Conservation (phyloP, 345 rosid genomes). For the Laguncularia racemosa region DNA sequence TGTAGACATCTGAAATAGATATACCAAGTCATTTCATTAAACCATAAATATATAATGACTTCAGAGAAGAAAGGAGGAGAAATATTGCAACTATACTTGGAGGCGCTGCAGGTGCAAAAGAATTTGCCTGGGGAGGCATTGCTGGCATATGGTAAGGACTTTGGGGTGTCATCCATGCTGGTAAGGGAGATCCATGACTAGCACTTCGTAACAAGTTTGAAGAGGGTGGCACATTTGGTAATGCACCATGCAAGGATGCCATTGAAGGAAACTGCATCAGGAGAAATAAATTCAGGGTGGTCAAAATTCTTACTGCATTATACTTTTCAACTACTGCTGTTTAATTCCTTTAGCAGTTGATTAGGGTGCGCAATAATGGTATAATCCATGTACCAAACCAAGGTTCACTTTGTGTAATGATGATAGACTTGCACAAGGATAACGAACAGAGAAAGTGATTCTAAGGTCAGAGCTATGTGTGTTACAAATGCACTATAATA, state of each 20-base stretch:
- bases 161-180: constrained; percentile 49
- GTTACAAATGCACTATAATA: too few relatives aligned
- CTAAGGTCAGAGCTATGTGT: too few relatives aligned
- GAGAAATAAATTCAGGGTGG: background rate
- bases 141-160: constrained; percentile 23
- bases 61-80: background rate
- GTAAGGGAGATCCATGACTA: constrained; percentile 36
- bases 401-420: too few relatives aligned
- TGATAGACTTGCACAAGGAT: too few relatives aligned
- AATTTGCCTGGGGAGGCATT: constrained; percentile 9
- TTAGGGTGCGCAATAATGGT: too few relatives aligned
- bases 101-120: constrained; percentile 31
- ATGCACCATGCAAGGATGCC: constrained; percentile 57
- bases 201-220: constrained; percentile 33
- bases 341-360: too few relatives aligned
- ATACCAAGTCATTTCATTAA: background rate
- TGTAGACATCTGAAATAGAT: constrained; percentile 45
- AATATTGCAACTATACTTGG: constrained; percentile 38
- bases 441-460: too few relatives aligned
- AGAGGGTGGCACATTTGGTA: constrained; percentile 46
- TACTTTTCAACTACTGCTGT: too few relatives aligned
- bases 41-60: constrained; percentile 7
- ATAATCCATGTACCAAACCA: too few relatives aligned
- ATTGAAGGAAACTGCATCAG: constrained; percentile 69
- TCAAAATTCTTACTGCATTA: too few relatives aligned